A percentile compares a stretch with the other conserved stretches of the same genome.
phyloP scores from a whole-genome alignment of 2,329 filamentous ascomycete species.

The Cladosporium sphaerospermum region DNA sequence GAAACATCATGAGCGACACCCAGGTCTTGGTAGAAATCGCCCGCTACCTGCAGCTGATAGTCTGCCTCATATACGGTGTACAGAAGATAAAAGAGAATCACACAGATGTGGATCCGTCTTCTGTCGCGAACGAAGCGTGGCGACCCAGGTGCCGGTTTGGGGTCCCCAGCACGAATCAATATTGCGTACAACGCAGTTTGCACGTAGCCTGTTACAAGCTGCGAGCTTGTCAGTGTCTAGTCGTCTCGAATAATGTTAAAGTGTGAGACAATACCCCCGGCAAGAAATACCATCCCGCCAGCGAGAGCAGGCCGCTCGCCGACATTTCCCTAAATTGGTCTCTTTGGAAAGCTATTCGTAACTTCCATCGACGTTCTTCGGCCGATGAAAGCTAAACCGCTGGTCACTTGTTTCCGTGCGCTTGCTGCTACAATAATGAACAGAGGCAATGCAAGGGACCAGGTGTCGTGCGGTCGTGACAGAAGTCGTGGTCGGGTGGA shows the following conservation, averaged over 20 bases:
- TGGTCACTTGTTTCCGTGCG: too few relatives aligned
- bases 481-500: constrained; percentile 13
- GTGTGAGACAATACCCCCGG: constrained; percentile 43
- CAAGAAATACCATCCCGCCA: constrained; percentile 56
- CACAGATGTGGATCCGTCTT: constrained; percentile 73
- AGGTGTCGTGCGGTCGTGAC: background rate
- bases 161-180: constrained; percentile 82
- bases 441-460: background rate
- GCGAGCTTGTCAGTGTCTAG: background rate
- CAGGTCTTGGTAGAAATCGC: constrained; percentile 75
- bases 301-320: constrained; percentile 46
- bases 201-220: constrained; percentile 68
- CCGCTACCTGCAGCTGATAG: constrained; percentile 63
- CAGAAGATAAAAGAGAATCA: constrained; percentile 75
- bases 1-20: constrained; percentile 61
- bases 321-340: constrained; percentile 17
- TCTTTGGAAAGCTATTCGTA: too few relatives aligned
- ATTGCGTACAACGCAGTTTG: constrained; percentile 82
- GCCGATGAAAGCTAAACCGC: too few relatives aligned
- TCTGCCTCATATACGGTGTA: constrained; percentile 94
- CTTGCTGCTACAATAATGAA: too few relatives aligned
- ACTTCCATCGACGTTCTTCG: too few relatives aligned
- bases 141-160: constrained; percentile 63
- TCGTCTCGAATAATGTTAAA: background rate
- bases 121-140: constrained; percentile 67